A percentile compares a stretch with the other conserved stretches of the same genome.
Evolutionary conservation across 2,329 filamentous ascomycete species (phyloP).

Genomic region (Aplosporella prunicola): DNA sequence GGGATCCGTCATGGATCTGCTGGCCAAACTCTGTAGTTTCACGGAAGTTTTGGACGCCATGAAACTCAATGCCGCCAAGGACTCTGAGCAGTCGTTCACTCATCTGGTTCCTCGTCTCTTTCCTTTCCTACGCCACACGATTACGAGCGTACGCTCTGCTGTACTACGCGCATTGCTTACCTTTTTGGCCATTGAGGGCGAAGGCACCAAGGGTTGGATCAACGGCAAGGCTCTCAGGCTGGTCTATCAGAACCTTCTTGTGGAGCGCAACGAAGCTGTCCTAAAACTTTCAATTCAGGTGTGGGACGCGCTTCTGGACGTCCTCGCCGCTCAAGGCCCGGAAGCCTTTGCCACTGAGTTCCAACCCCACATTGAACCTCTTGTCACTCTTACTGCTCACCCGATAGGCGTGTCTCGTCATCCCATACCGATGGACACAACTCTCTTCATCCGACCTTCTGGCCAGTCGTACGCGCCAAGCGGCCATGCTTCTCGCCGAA

Average conservation of each 20-base stretch:
- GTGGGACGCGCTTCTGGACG: slow-evolving; percentile 69
- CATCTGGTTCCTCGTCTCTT: slow-evolving; percentile 88
- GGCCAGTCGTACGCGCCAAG: slow-evolving; percentile 66
- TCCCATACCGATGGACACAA: slow-evolving; percentile 83
- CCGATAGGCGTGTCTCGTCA: slow-evolving; percentile 87
- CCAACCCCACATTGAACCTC: slow-evolving; percentile 62
- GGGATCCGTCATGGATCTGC: slow-evolving; percentile 94
- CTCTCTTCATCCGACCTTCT: slow-evolving; percentile 86
- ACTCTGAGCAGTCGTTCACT: slow-evolving; percentile 82
- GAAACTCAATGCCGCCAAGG: slow-evolving; percentile 76
- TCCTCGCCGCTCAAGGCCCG: slow-evolving; percentile 51
- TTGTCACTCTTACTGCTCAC: slow-evolving; percentile 76
- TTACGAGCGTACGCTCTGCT: slow-evolving; percentile 86
- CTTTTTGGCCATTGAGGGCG: slow-evolving; percentile 77
- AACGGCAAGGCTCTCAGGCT: slow-evolving; percentile 80
- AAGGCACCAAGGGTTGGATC: slow-evolving; percentile 78
- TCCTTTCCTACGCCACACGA: slow-evolving; percentile 92
- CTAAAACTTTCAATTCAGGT: slow-evolving; percentile 76
- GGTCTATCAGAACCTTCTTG: slow-evolving; percentile 88
- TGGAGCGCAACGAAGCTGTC: slow-evolving; percentile 80
- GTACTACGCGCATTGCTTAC: slow-evolving; percentile 88
- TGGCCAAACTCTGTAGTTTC: slow-evolving; percentile 92
- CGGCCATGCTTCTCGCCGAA: slow-evolving; percentile 13
- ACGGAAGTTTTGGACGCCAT: slow-evolving; percentile 86
- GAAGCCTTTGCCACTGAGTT: slow-evolving; percentile 64